phyloP scores from a whole-genome alignment of 106 monocot genomes.

The Acorus gramineus region DNA sequence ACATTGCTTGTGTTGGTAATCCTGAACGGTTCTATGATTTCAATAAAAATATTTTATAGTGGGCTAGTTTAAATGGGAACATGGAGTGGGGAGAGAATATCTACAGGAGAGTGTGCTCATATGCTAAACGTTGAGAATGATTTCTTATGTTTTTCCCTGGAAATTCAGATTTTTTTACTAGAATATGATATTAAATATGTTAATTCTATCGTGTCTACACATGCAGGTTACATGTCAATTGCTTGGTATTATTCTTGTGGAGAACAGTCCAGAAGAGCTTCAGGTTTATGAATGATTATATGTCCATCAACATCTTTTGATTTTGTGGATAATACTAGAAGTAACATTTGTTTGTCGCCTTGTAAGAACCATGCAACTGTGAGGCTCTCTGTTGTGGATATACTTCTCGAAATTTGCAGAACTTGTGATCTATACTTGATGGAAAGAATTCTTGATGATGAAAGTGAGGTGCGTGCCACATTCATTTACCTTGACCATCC shows the following conservation, averaged over 20 bases:
- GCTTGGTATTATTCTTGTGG: conserved; percentile 76
- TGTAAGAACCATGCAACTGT: conserved; percentile 91
- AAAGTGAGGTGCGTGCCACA: conserved; percentile 52
- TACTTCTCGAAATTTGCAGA: conserved; percentile 59
- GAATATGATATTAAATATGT: too few relatives aligned
- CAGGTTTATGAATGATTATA: conserved; percentile 42
- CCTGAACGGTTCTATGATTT: too few relatives aligned
- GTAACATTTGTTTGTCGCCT: not conserved
- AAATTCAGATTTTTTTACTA: too few relatives aligned
- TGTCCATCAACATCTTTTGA: not conserved
- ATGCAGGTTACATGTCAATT: conserved; percentile 78
- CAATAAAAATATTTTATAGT: too few relatives aligned
- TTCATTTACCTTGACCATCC: not conserved
- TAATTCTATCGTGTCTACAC: too few relatives aligned
- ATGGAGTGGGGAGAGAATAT: too few relatives aligned
- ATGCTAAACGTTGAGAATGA: too few relatives aligned
- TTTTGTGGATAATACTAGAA: not conserved
- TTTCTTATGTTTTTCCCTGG: too few relatives aligned
- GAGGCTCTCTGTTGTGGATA: conserved; percentile 54
- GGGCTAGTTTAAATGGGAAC: too few relatives aligned
- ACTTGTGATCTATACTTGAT: conserved; percentile 83
- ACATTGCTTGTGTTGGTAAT: too few relatives aligned
- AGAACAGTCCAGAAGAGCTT: conserved; percentile 69
- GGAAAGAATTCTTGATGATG: conserved; percentile 91
- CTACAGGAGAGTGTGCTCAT: too few relatives aligned